Evolutionary conservation across 768 basidiomycete species (phyloP).

Genomic region (Psilocybe cyanescens): DNA sequence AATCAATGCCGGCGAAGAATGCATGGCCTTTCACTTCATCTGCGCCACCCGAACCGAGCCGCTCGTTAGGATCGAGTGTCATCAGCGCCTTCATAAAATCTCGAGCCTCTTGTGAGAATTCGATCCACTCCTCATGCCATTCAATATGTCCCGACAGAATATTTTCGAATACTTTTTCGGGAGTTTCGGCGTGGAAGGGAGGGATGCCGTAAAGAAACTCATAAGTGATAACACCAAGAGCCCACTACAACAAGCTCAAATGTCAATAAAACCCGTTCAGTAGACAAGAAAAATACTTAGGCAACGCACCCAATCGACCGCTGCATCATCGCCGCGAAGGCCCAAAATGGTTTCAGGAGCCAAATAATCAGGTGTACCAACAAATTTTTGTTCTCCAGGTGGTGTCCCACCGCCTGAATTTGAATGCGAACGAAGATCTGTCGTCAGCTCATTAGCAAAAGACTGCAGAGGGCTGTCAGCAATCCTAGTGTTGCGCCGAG

Average conservation of each 20-base stretch:
- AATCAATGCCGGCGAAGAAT: slow-evolving; percentile 89
- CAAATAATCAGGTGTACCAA: slow-evolving; percentile 97
- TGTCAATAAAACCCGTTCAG: neutral
- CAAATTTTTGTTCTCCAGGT: slow-evolving; percentile 90
- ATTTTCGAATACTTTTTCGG: slow-evolving; percentile 98
- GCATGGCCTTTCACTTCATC: slow-evolving; percentile 93
- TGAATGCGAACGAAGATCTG: slow-evolving; percentile 80
- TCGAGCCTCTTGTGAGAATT: slow-evolving; percentile 81
- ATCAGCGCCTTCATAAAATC: slow-evolving; percentile 91
- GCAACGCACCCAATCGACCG: slow-evolving; percentile 89
- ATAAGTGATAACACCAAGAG: slow-evolving; percentile 96
- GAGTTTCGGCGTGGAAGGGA: slow-evolving; percentile 97
- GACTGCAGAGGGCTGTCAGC: slow-evolving; percentile 85
- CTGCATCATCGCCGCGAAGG: slow-evolving; percentile 90
- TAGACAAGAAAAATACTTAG: slow-evolving; percentile 6
- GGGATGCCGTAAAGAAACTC: slow-evolving; percentile 97
- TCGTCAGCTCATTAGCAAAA: slow-evolving; percentile 85
- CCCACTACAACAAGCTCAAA: slow-evolving; percentile 70
- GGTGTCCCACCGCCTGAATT: slow-evolving; percentile 67
- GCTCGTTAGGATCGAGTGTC: slow-evolving; percentile 75
- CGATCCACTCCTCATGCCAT: slow-evolving; percentile 95
- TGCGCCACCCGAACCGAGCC: slow-evolving; percentile 86
- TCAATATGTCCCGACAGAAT: slow-evolving; percentile 93
- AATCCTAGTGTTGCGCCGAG: slow-evolving; percentile 48
- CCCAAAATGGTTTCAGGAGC: slow-evolving; percentile 96